Evolutionary conservation across 2,329 filamentous ascomycete genomes (phyloP).

Genomic region (Podosphaera xanthii): DNA sequence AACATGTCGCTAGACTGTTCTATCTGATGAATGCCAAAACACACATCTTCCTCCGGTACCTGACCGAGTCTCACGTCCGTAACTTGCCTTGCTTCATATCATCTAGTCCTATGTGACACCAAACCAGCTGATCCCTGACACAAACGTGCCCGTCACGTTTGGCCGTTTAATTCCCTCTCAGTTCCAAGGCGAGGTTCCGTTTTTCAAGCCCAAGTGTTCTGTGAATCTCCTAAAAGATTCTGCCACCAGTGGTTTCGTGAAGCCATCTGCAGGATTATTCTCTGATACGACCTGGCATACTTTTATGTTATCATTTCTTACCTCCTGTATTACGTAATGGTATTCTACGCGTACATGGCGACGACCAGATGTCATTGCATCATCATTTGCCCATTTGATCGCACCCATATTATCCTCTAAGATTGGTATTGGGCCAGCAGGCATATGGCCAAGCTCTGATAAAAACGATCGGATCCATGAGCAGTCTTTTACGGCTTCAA

Average conservation of each 20-base stretch:
- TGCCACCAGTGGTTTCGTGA: neutral
- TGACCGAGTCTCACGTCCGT: no score
- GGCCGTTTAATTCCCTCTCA: neutral
- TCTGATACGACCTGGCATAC: neutral
- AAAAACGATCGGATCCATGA: neutral
- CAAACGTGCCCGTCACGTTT: no score
- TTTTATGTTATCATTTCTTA: neutral
- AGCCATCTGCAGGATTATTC: neutral
- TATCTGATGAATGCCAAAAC: no score
- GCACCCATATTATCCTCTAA: neutral
- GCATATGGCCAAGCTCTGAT: neutral
- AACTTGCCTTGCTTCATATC: no score
- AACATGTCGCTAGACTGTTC: no score
- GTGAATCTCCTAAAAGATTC: neutral
- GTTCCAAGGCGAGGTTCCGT: neutral
- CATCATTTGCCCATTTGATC: no score
- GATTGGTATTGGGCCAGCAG: neutral
- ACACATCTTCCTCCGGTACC: no score
- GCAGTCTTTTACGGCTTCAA: neutral
- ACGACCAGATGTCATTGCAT: no score
- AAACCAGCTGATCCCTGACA: no score
- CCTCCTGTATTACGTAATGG: neutral
- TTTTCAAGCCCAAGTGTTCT: neutral
- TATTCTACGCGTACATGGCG: no score
- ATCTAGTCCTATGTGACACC: no score